These are phyloP conservation scores for Bacterosira constricta DNA, from an alignment of 108 stramenopile species.

Conservation along the genomic window DNA sequence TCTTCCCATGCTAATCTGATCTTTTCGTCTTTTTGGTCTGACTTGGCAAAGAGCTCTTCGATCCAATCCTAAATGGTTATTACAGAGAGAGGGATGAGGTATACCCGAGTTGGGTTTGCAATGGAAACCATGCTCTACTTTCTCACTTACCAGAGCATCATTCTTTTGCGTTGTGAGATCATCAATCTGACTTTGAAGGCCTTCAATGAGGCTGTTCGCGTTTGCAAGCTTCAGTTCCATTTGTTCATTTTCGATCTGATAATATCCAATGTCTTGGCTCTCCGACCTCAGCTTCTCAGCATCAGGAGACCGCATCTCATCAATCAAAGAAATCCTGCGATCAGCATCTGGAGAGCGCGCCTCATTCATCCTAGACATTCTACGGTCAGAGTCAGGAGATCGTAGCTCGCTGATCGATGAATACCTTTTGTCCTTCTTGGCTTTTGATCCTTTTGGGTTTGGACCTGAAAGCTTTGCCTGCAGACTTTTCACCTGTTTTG, in stretches of 20 bases:
- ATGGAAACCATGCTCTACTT: not conserved
- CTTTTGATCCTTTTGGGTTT: not conserved
- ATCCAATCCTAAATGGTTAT: slow-evolving; percentile 29
- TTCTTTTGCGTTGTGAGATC: slow-evolving; percentile 44
- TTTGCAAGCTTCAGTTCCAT: slow-evolving; percentile 25
- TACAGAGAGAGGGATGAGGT: not conserved
- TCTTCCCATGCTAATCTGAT: slow-evolving; percentile 9
- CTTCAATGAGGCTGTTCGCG: slow-evolving; percentile 36
- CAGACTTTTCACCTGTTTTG: slow-evolving; percentile 21
- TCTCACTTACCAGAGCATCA: slow-evolving; percentile 33
- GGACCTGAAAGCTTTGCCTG: not conserved
- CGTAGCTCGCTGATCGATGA: not conserved
- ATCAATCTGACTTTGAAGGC: slow-evolving; percentile 34
- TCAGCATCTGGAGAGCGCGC: not conserved
- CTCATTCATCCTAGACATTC: not conserved
- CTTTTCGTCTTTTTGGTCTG: slow-evolving; percentile 32
- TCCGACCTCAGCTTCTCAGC: not conserved
- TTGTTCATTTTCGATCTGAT: slow-evolving; percentile 7
- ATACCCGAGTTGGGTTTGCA: too few species aligned
- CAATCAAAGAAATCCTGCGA: slow-evolving; percentile 1
- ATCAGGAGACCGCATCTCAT: not conserved
- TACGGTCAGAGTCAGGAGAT: not conserved
- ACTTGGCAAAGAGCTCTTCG: slow-evolving; percentile 43
- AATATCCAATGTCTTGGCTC: slow-evolving; percentile 1
- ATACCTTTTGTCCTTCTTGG: not conserved